Base-by-base conservation (phyloP, 768 basidiomycete species). In the Hericium erinaceus region DNA sequence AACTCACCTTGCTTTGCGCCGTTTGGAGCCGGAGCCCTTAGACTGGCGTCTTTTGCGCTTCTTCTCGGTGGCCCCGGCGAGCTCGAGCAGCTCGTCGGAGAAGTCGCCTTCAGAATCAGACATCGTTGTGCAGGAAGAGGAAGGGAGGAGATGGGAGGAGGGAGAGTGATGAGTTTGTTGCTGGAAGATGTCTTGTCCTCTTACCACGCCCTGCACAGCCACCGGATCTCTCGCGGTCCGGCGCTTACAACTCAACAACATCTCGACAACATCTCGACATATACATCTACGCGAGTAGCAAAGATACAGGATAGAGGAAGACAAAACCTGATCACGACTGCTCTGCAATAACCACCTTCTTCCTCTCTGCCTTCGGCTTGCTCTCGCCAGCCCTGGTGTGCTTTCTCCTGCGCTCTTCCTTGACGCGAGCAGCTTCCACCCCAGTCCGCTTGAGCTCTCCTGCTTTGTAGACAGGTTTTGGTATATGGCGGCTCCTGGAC, bases 281-380 rank as follows among this genome's bases (percentile, higher is more conserved):
- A 33, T 33, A 33, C 28, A 33, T 33, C 33, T 33, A 33, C 7
- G 33, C 33, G 33, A 26, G 26, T 3, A 51, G 28, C 50, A 51
- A 33, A 16, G 4, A 51, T 16, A 51, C 28, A 51, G 49, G 15
- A 26, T 33, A 51, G 1, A 8, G 33, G 10, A 8, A 8, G 10
- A 46, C 28, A 51, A 24, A 50, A 51, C 12, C 22, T 15, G 12
- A 51, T 48, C 70, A 87, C 50, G 77, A 77, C 75, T 95, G 92
- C 73, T 94, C 91, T 48, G 77, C 77, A 60, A 93, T 74, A 60
- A 98, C 89, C 44, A 85, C 74, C 69, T 89, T 95, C 75, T 93
- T 94, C 72, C 87, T 82, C 77, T 94, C 94, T 41, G 93, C 82
- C 68, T 88, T 91, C 9, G 95, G 95, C 67, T 93, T 97, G 71